A percentile compares a stretch with the other conserved stretches of the same genome.
These are phyloP conservation scores for Chaetomium strumarium DNA, from an alignment of 2,329 filamentous ascomycete genomes.

Conservation along the genomic window DNA sequence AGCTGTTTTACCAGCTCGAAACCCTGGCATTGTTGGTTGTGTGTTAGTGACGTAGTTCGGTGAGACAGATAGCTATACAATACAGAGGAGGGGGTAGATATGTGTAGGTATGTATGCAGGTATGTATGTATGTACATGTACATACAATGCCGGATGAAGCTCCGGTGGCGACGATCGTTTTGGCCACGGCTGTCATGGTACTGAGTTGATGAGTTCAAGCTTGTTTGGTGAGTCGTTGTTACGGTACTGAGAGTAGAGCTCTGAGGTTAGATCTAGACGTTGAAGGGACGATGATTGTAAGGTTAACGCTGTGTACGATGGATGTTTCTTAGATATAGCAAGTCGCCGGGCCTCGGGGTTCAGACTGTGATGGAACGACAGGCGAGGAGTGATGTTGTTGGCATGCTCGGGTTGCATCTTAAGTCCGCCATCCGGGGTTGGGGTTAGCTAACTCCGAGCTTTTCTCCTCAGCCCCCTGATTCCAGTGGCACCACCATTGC, in stretches of 20 bases:
- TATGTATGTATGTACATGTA: no score
- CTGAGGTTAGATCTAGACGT: background rate
- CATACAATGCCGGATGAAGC: conserved; percentile 44
- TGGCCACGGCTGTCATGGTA: conserved; percentile 27
- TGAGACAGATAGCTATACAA: background rate
- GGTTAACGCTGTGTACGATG: background rate
- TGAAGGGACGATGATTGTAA: background rate
- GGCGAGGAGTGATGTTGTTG: no score
- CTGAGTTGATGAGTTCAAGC: background rate
- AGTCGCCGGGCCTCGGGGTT: background rate
- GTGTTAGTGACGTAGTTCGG: background rate
- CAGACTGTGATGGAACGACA: background rate
- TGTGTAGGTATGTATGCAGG: no score
- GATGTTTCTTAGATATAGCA: no score
- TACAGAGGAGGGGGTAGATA: background rate
- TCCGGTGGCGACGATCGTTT: conserved; percentile 47
- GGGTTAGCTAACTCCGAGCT: conserved; percentile 2
- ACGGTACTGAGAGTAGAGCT: background rate
- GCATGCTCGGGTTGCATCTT: background rate
- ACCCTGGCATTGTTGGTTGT: conserved; percentile 35
- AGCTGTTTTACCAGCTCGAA: conserved; percentile 50
- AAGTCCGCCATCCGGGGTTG: background rate
- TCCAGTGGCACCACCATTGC: background rate
- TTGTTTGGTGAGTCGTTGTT: background rate
- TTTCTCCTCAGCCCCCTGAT: background rate